Conservation (phyloP, 2,329 filamentous ascomycete species). For the Venturia nashicola region DNA sequence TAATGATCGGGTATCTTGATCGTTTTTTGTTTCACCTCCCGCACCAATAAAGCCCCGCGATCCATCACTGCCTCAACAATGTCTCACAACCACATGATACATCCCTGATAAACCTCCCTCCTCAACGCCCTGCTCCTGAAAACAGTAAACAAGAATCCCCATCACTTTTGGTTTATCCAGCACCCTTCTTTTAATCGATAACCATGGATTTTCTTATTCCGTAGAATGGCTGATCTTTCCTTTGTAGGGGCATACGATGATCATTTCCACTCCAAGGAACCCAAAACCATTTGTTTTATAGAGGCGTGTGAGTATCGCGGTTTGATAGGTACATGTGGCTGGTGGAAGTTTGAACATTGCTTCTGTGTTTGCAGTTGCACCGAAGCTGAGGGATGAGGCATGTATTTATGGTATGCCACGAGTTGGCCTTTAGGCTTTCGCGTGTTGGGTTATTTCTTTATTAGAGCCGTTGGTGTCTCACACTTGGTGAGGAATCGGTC, state of each 20-base stretch:
- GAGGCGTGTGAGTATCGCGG: neutral
- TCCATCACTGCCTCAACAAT: neutral
- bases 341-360: neutral
- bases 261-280: no score
- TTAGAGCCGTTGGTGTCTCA: neutral
- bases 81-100: neutral
- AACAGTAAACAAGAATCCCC: neutral
- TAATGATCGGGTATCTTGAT: neutral
- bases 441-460: neutral
- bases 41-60: neutral
- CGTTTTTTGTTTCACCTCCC: neutral
- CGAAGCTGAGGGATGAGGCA: neutral
- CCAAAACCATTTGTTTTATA: neutral
- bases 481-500: neutral
- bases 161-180: no score
- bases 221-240: no score
- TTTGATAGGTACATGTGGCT: neutral
- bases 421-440: neutral
- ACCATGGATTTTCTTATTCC: no score
- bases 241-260: no score
- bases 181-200: no score
- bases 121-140: neutral
- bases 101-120: neutral
- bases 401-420: neutral
- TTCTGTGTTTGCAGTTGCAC: neutral